Conservation (phyloP, 75 land plant genomes). For the Picea sitchensis region DNA sequence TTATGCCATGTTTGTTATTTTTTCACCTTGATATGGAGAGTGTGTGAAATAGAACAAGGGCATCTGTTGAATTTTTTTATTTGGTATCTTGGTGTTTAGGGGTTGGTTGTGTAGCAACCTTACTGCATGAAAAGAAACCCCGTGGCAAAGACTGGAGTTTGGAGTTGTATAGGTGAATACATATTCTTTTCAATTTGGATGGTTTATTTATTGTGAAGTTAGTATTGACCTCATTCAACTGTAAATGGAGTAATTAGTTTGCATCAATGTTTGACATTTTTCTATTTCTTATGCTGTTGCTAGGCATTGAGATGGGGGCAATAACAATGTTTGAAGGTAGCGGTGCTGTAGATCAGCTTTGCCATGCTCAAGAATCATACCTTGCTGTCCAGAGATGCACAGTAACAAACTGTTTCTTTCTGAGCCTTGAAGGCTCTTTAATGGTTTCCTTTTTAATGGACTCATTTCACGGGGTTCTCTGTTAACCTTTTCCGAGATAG, state of each 20-base stretch:
- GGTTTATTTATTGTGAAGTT: neutral
- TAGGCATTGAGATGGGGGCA: constrained; percentile 93
- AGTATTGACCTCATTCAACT: neutral
- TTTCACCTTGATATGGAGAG: no score
- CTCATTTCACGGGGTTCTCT: no score
- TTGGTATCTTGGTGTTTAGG: constrained; percentile 30
- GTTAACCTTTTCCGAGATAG: no score
- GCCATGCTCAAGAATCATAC: constrained; percentile 51
- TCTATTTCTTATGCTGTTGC: neutral
- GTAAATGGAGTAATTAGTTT: neutral
- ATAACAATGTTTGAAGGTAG: constrained; percentile 88
- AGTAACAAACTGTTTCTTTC: neutral
- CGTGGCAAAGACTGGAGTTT: constrained; percentile 81
- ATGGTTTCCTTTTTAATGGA: no score
- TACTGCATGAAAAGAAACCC: constrained; percentile 86
- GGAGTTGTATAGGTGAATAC: constrained; percentile 75
- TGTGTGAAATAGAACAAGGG: no score
- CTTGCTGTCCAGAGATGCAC: constrained; percentile 72
- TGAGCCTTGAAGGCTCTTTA: no score
- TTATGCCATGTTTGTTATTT: no score
- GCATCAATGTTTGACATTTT: neutral
- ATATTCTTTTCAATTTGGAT: neutral
- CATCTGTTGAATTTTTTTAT: no score
- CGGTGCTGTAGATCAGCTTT: constrained; percentile 46
- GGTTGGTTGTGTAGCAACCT: constrained; percentile 80